Conservation (phyloP, 2,329 filamentous ascomycete genomes). For the Curvularia lunata region DNA sequence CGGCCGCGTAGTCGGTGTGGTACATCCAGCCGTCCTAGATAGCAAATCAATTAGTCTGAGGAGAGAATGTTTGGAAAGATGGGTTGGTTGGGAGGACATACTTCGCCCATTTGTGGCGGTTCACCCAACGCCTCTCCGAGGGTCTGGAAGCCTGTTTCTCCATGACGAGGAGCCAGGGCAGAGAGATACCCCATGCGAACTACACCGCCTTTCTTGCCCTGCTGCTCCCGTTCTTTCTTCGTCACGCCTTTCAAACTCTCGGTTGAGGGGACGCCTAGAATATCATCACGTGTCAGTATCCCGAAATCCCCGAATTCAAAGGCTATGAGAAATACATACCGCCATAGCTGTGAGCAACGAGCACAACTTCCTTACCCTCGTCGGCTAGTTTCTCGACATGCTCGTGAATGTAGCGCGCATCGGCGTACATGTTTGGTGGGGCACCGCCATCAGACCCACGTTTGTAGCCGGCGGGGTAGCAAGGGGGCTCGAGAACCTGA, state of each 20-base stretch:
- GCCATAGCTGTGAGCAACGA: slow-evolving; percentile 50
- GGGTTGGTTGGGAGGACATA: background rate
- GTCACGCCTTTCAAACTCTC: slow-evolving; percentile 38
- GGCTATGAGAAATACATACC: slow-evolving; percentile 22
- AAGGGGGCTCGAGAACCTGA: slow-evolving; percentile 21
- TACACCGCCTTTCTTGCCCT: slow-evolving; percentile 43
- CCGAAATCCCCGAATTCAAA: too few relatives aligned
- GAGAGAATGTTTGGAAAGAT: background rate
- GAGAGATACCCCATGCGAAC: slow-evolving; percentile 33
- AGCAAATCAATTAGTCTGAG: background rate
- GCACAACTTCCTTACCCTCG: slow-evolving; percentile 45
- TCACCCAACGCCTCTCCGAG: slow-evolving; percentile 1
- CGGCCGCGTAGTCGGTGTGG: slow-evolving; percentile 12
- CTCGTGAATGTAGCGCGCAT: slow-evolving; percentile 39
- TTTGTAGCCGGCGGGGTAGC: slow-evolving; percentile 19
- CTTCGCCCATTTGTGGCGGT: slow-evolving; percentile 18
- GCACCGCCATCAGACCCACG: slow-evolving; percentile 1
- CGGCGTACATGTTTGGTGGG: slow-evolving; percentile 33
- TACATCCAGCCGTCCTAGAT: slow-evolving; percentile 25
- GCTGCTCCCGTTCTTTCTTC: slow-evolving; percentile 31
- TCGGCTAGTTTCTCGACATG: slow-evolving; percentile 32
- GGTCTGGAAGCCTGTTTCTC: slow-evolving; percentile 11
- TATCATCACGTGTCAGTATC: background rate
- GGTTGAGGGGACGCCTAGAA: slow-evolving; percentile 28
- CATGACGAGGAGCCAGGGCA: slow-evolving; percentile 25